Conservation (phyloP, 352 stramenopile genomes). For the Achlya hypogyna region DNA sequence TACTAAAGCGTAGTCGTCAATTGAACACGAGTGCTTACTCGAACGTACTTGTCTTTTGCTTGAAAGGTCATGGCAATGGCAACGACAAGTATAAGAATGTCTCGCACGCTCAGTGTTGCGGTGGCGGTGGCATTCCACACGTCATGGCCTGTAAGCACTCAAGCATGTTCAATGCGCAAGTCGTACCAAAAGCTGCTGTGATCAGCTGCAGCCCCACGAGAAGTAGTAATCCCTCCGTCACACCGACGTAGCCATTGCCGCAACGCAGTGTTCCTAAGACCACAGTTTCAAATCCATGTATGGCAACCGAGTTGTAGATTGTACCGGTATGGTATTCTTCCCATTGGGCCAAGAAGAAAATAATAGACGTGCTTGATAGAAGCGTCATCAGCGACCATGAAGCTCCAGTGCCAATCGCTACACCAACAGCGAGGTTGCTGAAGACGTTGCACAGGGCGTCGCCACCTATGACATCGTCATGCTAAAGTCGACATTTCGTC, state of each 20-base stretch:
- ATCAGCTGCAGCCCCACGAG: constrained; percentile 55
- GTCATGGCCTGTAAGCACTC: constrained; percentile 31
- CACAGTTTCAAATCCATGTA: not conserved
- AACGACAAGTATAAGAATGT: not conserved
- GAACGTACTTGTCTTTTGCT: not conserved
- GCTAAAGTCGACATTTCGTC: not conserved
- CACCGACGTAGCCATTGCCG: constrained; percentile 69
- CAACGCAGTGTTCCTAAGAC: constrained; percentile 43
- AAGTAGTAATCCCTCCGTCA: constrained; percentile 72
- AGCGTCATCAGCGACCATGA: constrained; percentile 36
- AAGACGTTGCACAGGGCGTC: constrained; percentile 74
- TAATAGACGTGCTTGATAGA: constrained; percentile 65
- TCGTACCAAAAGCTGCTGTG: constrained; percentile 42
- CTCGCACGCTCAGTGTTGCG: constrained; percentile 59
- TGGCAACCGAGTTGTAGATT: constrained; percentile 15
- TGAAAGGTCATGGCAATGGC: not conserved
- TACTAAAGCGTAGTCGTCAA: not conserved
- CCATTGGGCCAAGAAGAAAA: constrained; percentile 80
- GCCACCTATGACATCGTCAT: constrained; percentile 29
- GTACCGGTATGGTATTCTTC: constrained; percentile 84
- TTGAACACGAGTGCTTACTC: not conserved
- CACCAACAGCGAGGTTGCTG: constrained; percentile 59
- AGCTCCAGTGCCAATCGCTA: constrained; percentile 44
- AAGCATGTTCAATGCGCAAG: constrained; percentile 29
- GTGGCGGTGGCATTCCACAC: constrained; percentile 56